phyloP scores from a whole-genome alignment of 768 basidiomycete species.

The Lyophyllum decastes region DNA sequence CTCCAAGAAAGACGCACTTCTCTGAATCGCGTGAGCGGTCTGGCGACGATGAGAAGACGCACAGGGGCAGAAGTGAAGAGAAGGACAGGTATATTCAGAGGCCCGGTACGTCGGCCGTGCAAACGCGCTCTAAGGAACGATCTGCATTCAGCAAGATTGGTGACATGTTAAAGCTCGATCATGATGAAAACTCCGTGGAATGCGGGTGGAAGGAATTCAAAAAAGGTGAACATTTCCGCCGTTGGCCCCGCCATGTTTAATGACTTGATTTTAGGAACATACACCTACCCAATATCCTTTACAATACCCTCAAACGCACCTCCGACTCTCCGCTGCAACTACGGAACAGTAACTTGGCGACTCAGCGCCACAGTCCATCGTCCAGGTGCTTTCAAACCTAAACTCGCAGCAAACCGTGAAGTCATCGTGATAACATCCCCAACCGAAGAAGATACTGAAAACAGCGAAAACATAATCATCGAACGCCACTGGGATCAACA shows the following conservation, averaged over 20 bases:
- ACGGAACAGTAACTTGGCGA: slow-evolving; percentile 77
- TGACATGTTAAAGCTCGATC: slow-evolving; percentile 39
- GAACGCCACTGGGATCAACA: slow-evolving; percentile 92
- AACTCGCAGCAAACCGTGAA: slow-evolving; percentile 68
- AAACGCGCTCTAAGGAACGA: slow-evolving; percentile 29
- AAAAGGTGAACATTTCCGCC: slow-evolving; percentile 54
- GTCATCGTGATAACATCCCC: slow-evolving; percentile 77
- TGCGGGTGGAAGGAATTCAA: slow-evolving; percentile 86
- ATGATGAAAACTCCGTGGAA: slow-evolving; percentile 41
- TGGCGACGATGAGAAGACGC: slow-evolving; percentile 20
- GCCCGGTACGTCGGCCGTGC: slow-evolving; percentile 8
- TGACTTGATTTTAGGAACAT: slow-evolving; percentile 62
- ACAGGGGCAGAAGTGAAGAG: slow-evolving; percentile 36
- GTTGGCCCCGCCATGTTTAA: neutral
- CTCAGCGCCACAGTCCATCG: slow-evolving; percentile 83
- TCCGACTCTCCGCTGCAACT: slow-evolving; percentile 72
- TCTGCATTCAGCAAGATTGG: slow-evolving; percentile 37
- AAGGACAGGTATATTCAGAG: slow-evolving; percentile 19
- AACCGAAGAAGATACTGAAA: slow-evolving; percentile 84
- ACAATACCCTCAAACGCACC: slow-evolving; percentile 79
- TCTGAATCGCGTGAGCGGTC: slow-evolving; percentile 17
- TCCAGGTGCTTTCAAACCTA: slow-evolving; percentile 77
- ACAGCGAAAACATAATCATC: slow-evolving; percentile 75
- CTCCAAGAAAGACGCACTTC: slow-evolving; percentile 28
- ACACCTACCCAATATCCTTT: slow-evolving; percentile 94